phyloP scores from a whole-genome alignment of 805 yeast genomes.

The Ogataea angusta region DNA sequence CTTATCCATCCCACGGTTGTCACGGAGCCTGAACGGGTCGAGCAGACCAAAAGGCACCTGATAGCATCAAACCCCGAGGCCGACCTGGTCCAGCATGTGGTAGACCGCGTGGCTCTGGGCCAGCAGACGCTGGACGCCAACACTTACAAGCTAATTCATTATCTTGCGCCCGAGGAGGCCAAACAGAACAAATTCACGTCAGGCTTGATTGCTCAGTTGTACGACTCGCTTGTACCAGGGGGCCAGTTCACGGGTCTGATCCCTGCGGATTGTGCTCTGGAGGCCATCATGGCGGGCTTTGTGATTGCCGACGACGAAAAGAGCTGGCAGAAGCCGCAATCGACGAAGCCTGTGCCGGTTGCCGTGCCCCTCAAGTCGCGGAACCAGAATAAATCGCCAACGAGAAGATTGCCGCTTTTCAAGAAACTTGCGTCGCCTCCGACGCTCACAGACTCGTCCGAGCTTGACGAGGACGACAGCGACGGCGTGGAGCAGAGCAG shows the following conservation, averaged over 20 bases:
- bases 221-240: constrained; percentile 36
- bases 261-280: constrained; percentile 49
- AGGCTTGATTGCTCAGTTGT: constrained; percentile 40
- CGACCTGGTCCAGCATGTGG: constrained; percentile 47
- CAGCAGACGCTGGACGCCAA: constrained; percentile 37
- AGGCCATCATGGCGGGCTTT: constrained; percentile 67
- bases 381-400: constrained; percentile 7
- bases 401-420: constrained; percentile 29
- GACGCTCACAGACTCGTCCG: constrained; percentile 45
- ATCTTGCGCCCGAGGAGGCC: constrained; percentile 54
- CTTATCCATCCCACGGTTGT: constrained; percentile 68
- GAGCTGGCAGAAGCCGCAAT: constrained; percentile 55
- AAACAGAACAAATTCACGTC: constrained; percentile 43
- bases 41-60: constrained; percentile 35
- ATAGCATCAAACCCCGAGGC: constrained; percentile 28
- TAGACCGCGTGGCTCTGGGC: constrained; percentile 54
- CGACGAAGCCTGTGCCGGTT: constrained; percentile 10
- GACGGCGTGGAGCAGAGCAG: constrained; percentile 38
- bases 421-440: constrained; percentile 32
- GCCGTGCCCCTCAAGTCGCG: constrained; percentile 22
- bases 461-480: constrained; percentile 39
- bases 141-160: constrained; percentile 44
- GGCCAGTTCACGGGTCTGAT: constrained; percentile 55
- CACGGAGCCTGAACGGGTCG: constrained; percentile 48
- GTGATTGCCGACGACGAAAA: constrained; percentile 39